Conservation (phyloP, 257 asterid genomes). For the Datura wrightii region DNA sequence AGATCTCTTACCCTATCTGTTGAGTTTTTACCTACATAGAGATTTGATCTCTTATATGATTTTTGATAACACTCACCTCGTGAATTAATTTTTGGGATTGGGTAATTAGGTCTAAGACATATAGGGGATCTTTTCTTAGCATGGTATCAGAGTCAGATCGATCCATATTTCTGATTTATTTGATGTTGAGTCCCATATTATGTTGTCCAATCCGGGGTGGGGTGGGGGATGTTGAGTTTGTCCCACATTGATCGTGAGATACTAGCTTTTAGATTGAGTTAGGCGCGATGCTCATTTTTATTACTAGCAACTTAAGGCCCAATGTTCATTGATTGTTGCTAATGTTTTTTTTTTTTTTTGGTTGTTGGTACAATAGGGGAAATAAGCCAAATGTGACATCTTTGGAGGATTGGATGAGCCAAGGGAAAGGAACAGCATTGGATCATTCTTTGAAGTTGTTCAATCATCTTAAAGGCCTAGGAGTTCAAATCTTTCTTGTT, state of each 20-base stretch:
- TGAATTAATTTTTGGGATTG: neutral
- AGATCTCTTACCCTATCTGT: neutral
- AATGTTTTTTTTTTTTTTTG: neutral
- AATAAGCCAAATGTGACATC: conserved; percentile 58
- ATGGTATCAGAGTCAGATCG: neutral
- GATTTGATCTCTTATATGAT: too few relatives aligned
- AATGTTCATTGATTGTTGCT: neutral
- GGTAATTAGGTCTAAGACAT: neutral
- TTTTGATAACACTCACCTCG: neutral
- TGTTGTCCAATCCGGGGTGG: neutral
- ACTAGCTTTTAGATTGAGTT: neutral
- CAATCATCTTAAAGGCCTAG: conserved; percentile 62
- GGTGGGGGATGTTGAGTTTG: neutral
- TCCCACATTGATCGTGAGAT: neutral
- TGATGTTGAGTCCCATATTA: neutral
- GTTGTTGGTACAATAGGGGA: conserved; percentile 48
- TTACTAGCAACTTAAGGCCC: neutral
- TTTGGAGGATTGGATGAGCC: conserved; percentile 74
- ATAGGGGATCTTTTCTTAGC: neutral
- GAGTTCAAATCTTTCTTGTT: conserved; percentile 61
- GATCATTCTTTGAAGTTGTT: conserved; percentile 61
- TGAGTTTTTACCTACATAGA: neutral
- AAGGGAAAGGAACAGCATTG: conserved; percentile 68
- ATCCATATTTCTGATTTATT: neutral
- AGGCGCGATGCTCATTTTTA: neutral